Conservation (phyloP, 352 stramenopile genomes). For the Phytophthora vignae region DNA sequence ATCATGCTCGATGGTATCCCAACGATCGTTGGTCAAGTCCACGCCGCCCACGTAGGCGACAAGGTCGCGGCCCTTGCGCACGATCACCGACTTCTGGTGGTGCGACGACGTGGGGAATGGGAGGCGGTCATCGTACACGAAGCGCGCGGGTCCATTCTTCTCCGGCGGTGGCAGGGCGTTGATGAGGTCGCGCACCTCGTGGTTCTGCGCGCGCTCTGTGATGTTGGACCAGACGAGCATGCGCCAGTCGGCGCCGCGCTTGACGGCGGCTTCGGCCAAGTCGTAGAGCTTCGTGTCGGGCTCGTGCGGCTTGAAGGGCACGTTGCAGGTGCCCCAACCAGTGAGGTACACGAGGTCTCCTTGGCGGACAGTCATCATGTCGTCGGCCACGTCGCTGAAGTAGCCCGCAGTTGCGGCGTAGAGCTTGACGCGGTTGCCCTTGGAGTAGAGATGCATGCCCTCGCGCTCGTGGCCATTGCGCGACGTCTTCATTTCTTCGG, state of each 20-base stretch:
- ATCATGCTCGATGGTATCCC: slow-evolving; percentile 70
- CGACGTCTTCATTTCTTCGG: slow-evolving; percentile 56
- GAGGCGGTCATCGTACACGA: slow-evolving; percentile 73
- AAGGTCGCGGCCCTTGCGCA: slow-evolving; percentile 50
- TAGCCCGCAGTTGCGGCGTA: slow-evolving; percentile 55
- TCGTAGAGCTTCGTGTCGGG: slow-evolving; percentile 46
- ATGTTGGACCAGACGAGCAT: slow-evolving; percentile 76
- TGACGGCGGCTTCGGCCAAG: slow-evolving; percentile 42
- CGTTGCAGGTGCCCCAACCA: slow-evolving; percentile 66
- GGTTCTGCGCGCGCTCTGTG: slow-evolving; percentile 60
- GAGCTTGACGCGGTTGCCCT: slow-evolving; percentile 54
- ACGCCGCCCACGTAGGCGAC: slow-evolving; percentile 63
- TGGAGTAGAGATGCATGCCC: slow-evolving; percentile 48
- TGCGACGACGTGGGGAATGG: slow-evolving; percentile 65
- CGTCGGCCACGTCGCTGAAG: slow-evolving; percentile 56
- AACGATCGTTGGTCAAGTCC: slow-evolving; percentile 64
- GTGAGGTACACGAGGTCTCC: slow-evolving; percentile 55
- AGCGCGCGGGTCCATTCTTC: slow-evolving; percentile 43
- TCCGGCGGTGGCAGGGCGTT: slow-evolving; percentile 49
- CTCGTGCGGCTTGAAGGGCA: slow-evolving; percentile 53
- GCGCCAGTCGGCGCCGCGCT: slow-evolving; percentile 52
- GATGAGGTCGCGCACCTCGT: slow-evolving; percentile 61
- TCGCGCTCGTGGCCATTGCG: slow-evolving; percentile 47
- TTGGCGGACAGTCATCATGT: slow-evolving; percentile 35
- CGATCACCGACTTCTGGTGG: slow-evolving; percentile 74